Percentiles rank a stretch among this genome's conserved stretches.
These are phyloP conservation scores for Entrophospora sp. DNA, from an alignment of 192 early-diverging fungal species.

Conservation along the genomic window DNA sequence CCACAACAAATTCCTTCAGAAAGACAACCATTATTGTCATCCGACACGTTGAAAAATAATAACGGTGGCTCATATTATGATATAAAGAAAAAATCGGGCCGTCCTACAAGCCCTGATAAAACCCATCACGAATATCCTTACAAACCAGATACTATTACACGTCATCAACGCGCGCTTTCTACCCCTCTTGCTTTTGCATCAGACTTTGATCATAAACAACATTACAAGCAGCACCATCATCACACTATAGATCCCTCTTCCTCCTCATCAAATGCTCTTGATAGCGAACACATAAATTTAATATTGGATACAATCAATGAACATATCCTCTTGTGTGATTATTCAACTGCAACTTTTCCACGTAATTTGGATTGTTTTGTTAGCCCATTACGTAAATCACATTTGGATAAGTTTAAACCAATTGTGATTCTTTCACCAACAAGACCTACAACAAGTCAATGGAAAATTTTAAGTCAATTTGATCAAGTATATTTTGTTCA, in stretches of 20 bases:
- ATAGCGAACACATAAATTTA: background rate
- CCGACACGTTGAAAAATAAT: slow-evolving; percentile 4
- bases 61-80: slow-evolving; percentile 13
- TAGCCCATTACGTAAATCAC: slow-evolving; percentile 15
- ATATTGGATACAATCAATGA: slow-evolving; percentile 1
- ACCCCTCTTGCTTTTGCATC: background rate
- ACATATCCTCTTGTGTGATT: slow-evolving; percentile 20
- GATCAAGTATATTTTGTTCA: slow-evolving; percentile 19
- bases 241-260: background rate
- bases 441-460: slow-evolving; percentile 15
- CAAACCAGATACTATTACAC: background rate
- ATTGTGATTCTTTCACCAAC: slow-evolving; percentile 14
- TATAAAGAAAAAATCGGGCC: background rate
- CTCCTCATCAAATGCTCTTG: background rate
- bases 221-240: background rate
- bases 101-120: background rate
- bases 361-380: slow-evolving; percentile 22
- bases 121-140: slow-evolving; percentile 11
- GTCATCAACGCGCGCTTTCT: slow-evolving; percentile 19
- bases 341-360: slow-evolving; percentile 9
- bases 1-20: background rate
- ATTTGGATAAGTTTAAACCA: slow-evolving; percentile 14
- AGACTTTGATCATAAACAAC: background rate
- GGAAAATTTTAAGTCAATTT: slow-evolving; percentile 17
- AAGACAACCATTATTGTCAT: slow-evolving; percentile 12